Percentiles rank a stretch among this genome's conserved stretches.
Evolutionary conservation across 805 yeast species (phyloP).

Genomic region (Starmerella floris): DNA sequence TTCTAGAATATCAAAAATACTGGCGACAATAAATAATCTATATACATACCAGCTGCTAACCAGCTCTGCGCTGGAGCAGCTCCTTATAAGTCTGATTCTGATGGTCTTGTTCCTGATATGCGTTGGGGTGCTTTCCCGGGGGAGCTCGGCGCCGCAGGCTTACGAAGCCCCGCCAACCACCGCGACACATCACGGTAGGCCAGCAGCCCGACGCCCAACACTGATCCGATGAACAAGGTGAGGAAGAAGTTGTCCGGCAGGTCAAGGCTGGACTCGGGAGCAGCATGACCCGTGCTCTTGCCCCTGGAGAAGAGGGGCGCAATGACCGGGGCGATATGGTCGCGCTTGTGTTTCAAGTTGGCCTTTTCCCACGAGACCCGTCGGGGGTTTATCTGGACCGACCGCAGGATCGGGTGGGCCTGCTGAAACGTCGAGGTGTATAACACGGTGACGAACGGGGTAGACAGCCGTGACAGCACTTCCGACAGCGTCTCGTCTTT

Average conservation of each 20-base stretch:
- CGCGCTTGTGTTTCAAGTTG: constrained; percentile 7
- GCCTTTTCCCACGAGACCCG: constrained; percentile 20
- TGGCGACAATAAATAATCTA: not conserved
- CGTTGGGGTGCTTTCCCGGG: too few species aligned
- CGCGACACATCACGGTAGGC: constrained; percentile 9
- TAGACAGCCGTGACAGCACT: constrained; percentile 35
- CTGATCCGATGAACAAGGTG: constrained; percentile 15
- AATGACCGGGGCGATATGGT: constrained; percentile 16
- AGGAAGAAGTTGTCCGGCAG: constrained; percentile 20
- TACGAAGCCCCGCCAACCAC: not conserved
- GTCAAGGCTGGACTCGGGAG: constrained; percentile 14
- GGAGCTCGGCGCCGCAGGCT: too few species aligned
- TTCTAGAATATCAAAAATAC: constrained; percentile 1
- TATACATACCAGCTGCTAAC: not conserved
- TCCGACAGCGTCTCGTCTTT: constrained; percentile 47
- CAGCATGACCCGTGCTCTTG: constrained; percentile 9
- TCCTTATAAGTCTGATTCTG: too few species aligned
- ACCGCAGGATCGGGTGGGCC: constrained; percentile 20
- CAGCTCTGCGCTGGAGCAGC: not conserved
- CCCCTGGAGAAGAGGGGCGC: constrained; percentile 14
- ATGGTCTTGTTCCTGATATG: too few species aligned
- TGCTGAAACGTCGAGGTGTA: constrained; percentile 34
- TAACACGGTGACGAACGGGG: constrained; percentile 55
- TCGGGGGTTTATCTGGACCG: constrained; percentile 23
- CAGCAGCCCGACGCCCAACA: constrained; percentile 11